Evolutionary conservation across 495 filamentous ascomycete species (phyloP).

Genomic region (Sabuloglossum arenarium): DNA sequence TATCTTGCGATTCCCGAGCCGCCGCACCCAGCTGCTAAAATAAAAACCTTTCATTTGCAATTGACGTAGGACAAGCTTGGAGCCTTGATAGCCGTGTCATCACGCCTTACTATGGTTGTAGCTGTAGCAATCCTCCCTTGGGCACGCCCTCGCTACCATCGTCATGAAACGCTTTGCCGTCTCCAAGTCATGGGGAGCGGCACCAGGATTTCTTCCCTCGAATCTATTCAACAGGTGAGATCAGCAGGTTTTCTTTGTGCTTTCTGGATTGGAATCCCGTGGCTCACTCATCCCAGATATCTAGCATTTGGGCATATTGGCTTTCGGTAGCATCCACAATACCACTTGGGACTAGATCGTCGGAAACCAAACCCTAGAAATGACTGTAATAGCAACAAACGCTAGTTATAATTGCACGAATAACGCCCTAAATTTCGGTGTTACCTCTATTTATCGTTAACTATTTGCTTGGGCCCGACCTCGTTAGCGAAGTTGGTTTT

Average conservation of each 20-base stretch:
- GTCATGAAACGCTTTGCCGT: slow-evolving; percentile 7
- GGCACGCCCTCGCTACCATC: neutral
- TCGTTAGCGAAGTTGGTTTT: too few species aligned
- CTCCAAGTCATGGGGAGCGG: slow-evolving; percentile 3
- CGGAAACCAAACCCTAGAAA: too few species aligned
- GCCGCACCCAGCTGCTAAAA: neutral
- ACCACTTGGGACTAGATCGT: too few species aligned
- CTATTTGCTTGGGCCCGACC: too few species aligned
- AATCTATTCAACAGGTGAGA: slow-evolving; percentile 3
- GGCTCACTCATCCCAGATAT: too few species aligned
- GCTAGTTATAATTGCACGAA: too few species aligned
- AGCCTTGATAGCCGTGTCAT: slow-evolving; percentile 5
- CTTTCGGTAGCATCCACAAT: too few species aligned
- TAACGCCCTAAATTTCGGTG: too few species aligned
- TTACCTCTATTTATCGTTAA: too few species aligned
- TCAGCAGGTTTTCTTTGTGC: neutral
- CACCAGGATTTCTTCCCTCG: slow-evolving; percentile 6
- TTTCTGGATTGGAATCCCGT: too few species aligned
- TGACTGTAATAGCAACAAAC: too few species aligned
- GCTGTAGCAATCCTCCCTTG: neutral
- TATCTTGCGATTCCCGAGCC: neutral
- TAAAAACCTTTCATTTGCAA: neutral
- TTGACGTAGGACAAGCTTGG: slow-evolving; percentile 3
- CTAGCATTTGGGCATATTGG: too few species aligned
- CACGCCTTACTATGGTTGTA: neutral